Evolutionary conservation across 768 basidiomycete genomes (phyloP), one percentile per base, ranked within the genome.

Genomic region (Cytidiella melzeri): DNA sequence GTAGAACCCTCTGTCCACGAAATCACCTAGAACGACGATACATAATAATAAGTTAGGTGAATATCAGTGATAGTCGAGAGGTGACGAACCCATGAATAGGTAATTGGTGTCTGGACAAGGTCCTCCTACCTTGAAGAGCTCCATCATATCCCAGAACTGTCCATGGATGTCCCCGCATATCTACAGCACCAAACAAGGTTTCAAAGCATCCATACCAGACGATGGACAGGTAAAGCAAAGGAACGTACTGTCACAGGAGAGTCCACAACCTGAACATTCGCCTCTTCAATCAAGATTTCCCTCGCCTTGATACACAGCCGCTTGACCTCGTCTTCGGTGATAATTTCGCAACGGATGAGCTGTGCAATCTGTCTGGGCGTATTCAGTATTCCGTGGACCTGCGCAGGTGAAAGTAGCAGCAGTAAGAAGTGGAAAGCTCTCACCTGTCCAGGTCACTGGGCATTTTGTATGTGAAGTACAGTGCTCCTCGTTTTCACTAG

Each of bases 1-100:
- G 74, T 96, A 97, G 71, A 92, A 96, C 26, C 95, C 95, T 47
- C 95, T 84, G 69, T 98, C 95, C 57, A 97, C 95, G 64, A 97
- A 98, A 70, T 97, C 95, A 54, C 94, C 93, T 95, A 26, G 21
- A 6, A 36, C n/a, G 44, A 66, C 57, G 36, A n/a, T 26, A n/a
- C 48, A 27, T 15, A 34, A 41, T 21, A 43, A 27, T 45, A 23
- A n/a, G 13, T 11, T 7, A 10, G 21, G 40, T 41, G 39, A 15
- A 21, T 10, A 37, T n/a, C 23, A 19, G 28, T 15, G 6, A 30
- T 36, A 3, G 19, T 12, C 19, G 20, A 12, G n/a, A 19, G 24
- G 11, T 13, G 7, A 66, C 81, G 61, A 55, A 90, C 88, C 87
- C 89, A 96, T 95, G 79, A 96, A 95, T 44, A 96, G 82, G 67